Evolutionary conservation across 2,329 filamentous ascomycete species (phyloP).

Genomic region (Aspergillus awamori): DNA sequence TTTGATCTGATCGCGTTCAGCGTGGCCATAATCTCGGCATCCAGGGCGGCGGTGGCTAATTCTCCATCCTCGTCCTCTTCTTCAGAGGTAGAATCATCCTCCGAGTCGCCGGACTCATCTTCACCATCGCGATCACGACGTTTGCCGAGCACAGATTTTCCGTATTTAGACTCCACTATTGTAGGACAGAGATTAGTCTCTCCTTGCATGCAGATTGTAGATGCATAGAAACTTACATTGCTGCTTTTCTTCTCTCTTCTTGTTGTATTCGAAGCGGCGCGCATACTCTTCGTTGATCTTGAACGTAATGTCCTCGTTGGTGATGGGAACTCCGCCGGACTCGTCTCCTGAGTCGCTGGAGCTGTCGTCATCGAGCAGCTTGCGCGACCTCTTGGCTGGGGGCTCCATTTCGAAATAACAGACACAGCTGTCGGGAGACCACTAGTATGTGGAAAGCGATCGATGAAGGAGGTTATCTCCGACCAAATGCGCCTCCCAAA

Average conservation of each 20-base stretch:
- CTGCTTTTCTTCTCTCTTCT: slow-evolving; percentile 88
- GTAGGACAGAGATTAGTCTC: not conserved
- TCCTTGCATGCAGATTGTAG: not conserved
- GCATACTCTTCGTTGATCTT: slow-evolving; percentile 92
- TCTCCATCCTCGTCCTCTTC: slow-evolving; percentile 92
- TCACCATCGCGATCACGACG: slow-evolving; percentile 36
- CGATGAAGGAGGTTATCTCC: not conserved
- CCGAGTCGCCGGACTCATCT: slow-evolving; percentile 58
- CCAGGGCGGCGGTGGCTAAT: slow-evolving; percentile 80
- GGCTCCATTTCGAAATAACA: slow-evolving; percentile 39
- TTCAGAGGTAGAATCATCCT: slow-evolving; percentile 69
- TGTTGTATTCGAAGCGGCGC: slow-evolving; percentile 90
- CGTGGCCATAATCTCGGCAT: slow-evolving; percentile 84
- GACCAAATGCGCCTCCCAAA: slow-evolving; percentile 4
- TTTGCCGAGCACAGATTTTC: slow-evolving; percentile 49
- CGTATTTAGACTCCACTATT: slow-evolving; percentile 86
- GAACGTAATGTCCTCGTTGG: slow-evolving; percentile 51
- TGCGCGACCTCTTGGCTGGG: slow-evolving; percentile 45
- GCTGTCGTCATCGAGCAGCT: slow-evolving; percentile 44
- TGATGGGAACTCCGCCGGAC: slow-evolving; percentile 44
- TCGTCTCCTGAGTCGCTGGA: slow-evolving; percentile 44
- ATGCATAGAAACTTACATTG: slow-evolving; percentile 33
- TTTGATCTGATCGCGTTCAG: slow-evolving; percentile 85
- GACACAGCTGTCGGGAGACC: not conserved
- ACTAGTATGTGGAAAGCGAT: not conserved